Evolutionary conservation across 106 monocot genomes (phyloP), one percentile per base, ranked within the genome.

Genomic region (Dioscorea alata): DNA sequence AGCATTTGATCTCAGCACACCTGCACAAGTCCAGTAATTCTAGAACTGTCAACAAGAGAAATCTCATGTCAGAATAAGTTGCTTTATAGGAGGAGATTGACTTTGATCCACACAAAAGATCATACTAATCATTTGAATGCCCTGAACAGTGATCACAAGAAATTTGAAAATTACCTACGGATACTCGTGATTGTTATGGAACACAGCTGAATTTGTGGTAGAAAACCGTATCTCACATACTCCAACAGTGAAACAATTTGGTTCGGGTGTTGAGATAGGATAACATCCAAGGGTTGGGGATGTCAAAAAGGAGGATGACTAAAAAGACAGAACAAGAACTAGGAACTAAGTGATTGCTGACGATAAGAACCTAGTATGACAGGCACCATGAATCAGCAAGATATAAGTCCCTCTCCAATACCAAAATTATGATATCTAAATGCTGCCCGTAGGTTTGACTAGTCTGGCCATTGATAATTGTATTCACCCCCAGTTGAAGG

Each of bases 301-400:
- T 22, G 66, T 48, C 12, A 21, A 75, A 62, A 19, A 74, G 51
- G 53, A 73, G 35, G 61, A 60, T 19, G 69, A 20, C 61, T 13
- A 51, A 13, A 66, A 49, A 73, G 2, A 28, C 18, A 71, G 32
- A 49, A 57, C 28, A 67, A 69, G 23, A 61, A 58, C 12, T 66
- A 25, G 28, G 63, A 50, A n/a, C 17, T 56, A 63, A 60, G 24
- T 42, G 31, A 1, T 70, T 15, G 12, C 13, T 56, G 34, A 2
- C 60, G 49, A 73, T 16, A 49, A 66, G 6, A 64, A 97, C 97
- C 92, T 97, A 89, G 71, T 89, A 97, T 33, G 92, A 66, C 49
- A 92, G 97, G 24, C 97, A 79, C 87, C 89, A 97, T 61, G 69
- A 80, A 72, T 92, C 97, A 76, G 92, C 82, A 66, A 97, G 87